Base-by-base conservation (phyloP, 352 stramenopile genomes). In the Aphanomyces invadans region DNA sequence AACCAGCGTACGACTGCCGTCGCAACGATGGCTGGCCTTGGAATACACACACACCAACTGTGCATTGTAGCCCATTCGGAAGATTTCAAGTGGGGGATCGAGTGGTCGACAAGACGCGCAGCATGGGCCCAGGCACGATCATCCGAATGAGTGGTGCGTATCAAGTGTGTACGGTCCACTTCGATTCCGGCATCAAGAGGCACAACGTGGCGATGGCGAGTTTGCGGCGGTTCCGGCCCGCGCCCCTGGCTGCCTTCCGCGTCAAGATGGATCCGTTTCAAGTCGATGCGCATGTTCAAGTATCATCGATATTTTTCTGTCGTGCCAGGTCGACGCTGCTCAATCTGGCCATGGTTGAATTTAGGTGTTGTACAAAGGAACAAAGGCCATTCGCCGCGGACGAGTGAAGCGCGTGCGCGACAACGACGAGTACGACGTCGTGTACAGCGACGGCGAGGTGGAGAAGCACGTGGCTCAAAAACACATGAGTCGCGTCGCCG, bases 151-250 rank as follows among this genome's bases (percentile, higher is more conserved):
- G 89, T 46, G 68, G 70, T 12, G 76, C 83, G 64, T 92, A 85
- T 31, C 86, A 87, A 56, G 81, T 90, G 4, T 80, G 75, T 0
- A 80, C 89, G 29, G 73, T 90, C 0, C 79, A 85, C 52, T 88
- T 87, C 62, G 80, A 92, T 62, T 86, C 56, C 11, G 81, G 83
- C 7, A 70, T 72, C 7, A 76, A 70, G 28, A 42, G 73, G 5
- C 78, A 80, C 62, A 92, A 92, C 69, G 72, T 92, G 23, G 78
- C 79, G 19, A 57, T 92, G 25, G 71, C 70, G 21, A 71, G 74
- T 25, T 69, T 91, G 21, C 68, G 42, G 39, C 56, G 64, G 17
- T 49, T 62, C 1, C 36, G 36, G 2, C 32, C 29, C 21, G 44
- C 21, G 0, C 54, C 54, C 25, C 21, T 67, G n/a, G 1, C 48